Conservation (phyloP, 257 asterid genomes). For the Plantago ovata region DNA sequence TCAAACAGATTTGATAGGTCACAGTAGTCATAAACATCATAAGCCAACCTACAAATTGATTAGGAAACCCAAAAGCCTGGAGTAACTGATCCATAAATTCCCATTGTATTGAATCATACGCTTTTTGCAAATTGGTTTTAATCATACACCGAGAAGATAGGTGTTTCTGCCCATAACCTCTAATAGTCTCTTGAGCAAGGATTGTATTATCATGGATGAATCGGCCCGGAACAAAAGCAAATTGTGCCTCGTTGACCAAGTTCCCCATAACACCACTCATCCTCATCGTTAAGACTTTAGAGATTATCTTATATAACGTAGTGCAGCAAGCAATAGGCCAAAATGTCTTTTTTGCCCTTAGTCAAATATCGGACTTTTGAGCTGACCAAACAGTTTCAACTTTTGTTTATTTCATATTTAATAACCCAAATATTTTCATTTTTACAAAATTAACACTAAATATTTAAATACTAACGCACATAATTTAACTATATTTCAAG, state of each 20-base stretch:
- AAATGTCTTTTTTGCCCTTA: no score
- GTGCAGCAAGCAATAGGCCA: no score
- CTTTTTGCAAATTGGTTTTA: no score
- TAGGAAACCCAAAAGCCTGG: neutral
- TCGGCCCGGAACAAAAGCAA: neutral
- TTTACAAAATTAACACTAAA: no score
- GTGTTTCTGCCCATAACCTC: neutral
- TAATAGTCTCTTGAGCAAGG: neutral
- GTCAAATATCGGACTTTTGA: no score
- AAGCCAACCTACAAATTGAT: neutral
- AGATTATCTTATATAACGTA: neutral
- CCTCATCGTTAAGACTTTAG: neutral
- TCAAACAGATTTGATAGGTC: neutral
- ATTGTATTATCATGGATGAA: neutral
- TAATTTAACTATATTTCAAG: no score
- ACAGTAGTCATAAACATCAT: neutral
- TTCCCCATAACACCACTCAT: neutral
- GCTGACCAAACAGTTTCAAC: no score
- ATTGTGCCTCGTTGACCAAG: neutral
- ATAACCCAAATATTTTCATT: no score
- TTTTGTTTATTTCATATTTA: no score
- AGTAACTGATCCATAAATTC: neutral
- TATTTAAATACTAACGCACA: no score
- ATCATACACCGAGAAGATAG: neutral
- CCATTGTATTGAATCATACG: no score